Base-by-base conservation (phyloP, 2,329 filamentous ascomycete genomes). In the Emmonsiellopsis sp. region DNA sequence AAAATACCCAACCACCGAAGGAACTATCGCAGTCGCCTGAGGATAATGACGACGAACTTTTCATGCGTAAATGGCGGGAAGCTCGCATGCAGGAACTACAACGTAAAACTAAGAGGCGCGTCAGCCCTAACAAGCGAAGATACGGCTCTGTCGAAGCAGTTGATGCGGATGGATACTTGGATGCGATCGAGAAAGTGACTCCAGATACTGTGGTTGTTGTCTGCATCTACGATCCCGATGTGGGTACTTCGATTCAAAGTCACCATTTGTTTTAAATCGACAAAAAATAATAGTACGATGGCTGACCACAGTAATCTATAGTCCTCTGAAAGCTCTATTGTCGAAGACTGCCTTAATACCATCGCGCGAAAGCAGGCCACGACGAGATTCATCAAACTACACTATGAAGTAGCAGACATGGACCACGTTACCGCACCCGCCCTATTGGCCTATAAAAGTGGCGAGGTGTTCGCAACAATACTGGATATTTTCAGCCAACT, bases 341-440 rank as follows among this genome's bases (percentile, higher is more conserved):
- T 96, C 56, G 89, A 95, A 67, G 79, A 83, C 41, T 90, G 87
- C 50, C 77, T 98, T 62, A 73, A 78, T 51, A 85, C 86, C 1
- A 78, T 97, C 31, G 89, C 95, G 42, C 76, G 79, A 57, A 76
- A 80, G 56, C 77, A 95, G 65, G 78, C 82, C 20, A 80, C 83
- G 8, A 81, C 87, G 35, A 89, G 88, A 65, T 97, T 98, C 66
- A 81, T 97, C 73, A 94, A 92, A 73, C 81, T 97, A 47, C 85
- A 95, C 70, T 89, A 89, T 67, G 84, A 87, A 57, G 91, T 95
- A 55, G 94, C 95, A 38, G 91, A 97, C 68, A 95, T 97, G 77
- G 89, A 96, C 67, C 83, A 87, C 55, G 87, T 90, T 34, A 85
- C 86, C 45, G 87, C 95, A 1, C 93, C 93, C 0, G 89, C 93